phyloP scores from a whole-genome alignment of 2,329 filamentous ascomycete species.

The Herpotrichia juniperi region DNA sequence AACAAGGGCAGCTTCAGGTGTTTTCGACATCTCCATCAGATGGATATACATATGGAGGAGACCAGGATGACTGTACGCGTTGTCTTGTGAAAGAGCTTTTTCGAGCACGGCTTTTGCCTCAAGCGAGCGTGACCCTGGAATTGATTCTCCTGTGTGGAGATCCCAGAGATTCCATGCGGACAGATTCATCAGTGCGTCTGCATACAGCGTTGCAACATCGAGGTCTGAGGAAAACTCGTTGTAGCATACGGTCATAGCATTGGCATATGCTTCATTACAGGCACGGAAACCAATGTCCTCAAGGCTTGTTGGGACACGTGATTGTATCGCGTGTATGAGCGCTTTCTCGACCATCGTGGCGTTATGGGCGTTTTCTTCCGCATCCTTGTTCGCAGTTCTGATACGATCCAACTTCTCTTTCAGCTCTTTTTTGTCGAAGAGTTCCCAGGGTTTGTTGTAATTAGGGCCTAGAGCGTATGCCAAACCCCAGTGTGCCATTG shows the following conservation, averaged over 20 bases:
- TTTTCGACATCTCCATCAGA: conserved; percentile 76
- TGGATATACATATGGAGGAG: conserved; percentile 79
- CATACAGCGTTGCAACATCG: conserved; percentile 68
- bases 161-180: conserved; percentile 72
- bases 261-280: conserved; percentile 65
- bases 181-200: conserved; percentile 69
- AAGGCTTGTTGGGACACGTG: conserved; percentile 49
- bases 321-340: conserved; percentile 65
- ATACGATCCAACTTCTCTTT: conserved; percentile 57
- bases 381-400: conserved; percentile 53
- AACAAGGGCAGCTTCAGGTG: conserved; percentile 66
- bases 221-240: conserved; percentile 60
- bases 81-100: conserved; percentile 57
- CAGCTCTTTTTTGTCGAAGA: conserved; percentile 69
- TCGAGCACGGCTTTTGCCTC: conserved; percentile 67
- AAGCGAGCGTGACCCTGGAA: conserved; percentile 60
- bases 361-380: conserved; percentile 44
- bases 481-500: conserved; percentile 70
- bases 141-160: conserved; percentile 62
- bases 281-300: conserved; percentile 55
- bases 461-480: conserved; percentile 77
- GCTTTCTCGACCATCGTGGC: conserved; percentile 63
- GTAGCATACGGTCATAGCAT: conserved; percentile 66
- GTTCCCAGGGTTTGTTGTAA: conserved; percentile 79
- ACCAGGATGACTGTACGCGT: conserved; percentile 66